These are phyloP conservation scores for Globisporangium abappressorium DNA, from an alignment of 352 stramenopile species.

Conservation along the genomic window DNA sequence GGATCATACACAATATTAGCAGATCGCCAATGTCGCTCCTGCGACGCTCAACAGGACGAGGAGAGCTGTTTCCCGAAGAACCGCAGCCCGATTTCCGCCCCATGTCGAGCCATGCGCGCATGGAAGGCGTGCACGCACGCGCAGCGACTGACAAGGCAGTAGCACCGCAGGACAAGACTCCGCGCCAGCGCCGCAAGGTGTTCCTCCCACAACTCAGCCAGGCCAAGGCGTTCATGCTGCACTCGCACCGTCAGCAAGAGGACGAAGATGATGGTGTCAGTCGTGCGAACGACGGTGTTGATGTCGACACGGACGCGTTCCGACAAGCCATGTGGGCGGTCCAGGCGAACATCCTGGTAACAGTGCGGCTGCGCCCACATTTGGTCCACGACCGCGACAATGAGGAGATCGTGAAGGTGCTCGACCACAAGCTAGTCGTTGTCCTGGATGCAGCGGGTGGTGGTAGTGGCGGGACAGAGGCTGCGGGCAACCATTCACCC, in stretches of 20 bases:
- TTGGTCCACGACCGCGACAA: slow-evolving; percentile 69
- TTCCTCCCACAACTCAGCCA: slow-evolving; percentile 26
- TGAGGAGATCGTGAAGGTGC: slow-evolving; percentile 76
- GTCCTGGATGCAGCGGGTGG: slow-evolving; percentile 56
- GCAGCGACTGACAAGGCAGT: not conserved
- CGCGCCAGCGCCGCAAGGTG: slow-evolving; percentile 10
- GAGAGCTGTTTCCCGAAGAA: slow-evolving; percentile 5
- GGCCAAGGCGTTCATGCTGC: slow-evolving; percentile 17
- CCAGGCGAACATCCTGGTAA: slow-evolving; percentile 87
- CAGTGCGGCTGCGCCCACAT: slow-evolving; percentile 82
- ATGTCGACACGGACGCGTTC: slow-evolving; percentile 61
- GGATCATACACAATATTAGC: not conserved
- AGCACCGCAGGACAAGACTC: slow-evolving; percentile 1
- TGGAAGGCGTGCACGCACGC: slow-evolving; percentile 15
- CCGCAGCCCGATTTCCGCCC: slow-evolving; percentile 12
- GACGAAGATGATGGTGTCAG: not conserved
- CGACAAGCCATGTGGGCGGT: slow-evolving; percentile 84
- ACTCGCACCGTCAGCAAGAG: not conserved
- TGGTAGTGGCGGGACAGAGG: not conserved
- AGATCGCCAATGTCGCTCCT: slow-evolving; percentile 15
- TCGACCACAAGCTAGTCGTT: slow-evolving; percentile 84
- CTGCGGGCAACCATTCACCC: not conserved
- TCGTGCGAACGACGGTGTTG: not conserved
- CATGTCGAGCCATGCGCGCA: slow-evolving; percentile 29
- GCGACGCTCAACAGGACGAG: slow-evolving; percentile 15